These are phyloP conservation scores for Trichoderma endophyticum DNA, from an alignment of 2,329 filamentous ascomycete genomes.

Conservation along the genomic window DNA sequence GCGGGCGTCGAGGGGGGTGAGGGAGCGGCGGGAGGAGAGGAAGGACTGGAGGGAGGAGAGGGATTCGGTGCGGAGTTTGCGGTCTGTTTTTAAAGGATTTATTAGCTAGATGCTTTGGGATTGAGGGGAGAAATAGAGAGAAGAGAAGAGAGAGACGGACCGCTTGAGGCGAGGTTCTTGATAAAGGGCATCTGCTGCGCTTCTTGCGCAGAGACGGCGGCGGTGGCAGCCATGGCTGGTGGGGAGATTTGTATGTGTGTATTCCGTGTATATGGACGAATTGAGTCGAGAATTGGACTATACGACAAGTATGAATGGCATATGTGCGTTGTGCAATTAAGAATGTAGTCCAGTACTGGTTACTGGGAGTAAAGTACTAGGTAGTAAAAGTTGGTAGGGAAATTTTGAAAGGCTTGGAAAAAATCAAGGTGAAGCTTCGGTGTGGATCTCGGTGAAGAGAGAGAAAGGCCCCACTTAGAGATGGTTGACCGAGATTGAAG, in stretches of 20 bases:
- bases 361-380: not conserved
- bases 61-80: constrained; percentile 72
- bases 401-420: constrained; percentile 13
- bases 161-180: constrained; percentile 78
- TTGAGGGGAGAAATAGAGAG: no score
- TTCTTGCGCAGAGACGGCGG: constrained; percentile 38
- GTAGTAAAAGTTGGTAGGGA: not conserved
- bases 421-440: constrained; percentile 23
- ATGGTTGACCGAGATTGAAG: not conserved
- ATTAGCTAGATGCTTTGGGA: no score
- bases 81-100: no score
- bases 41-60: constrained; percentile 74
- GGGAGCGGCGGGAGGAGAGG: constrained; percentile 59
- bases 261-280: not conserved
- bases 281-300: not conserved
- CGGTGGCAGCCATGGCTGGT: constrained; percentile 16
- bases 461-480: not conserved
- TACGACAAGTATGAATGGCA: not conserved
- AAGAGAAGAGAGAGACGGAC: constrained; percentile 47
- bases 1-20: constrained; percentile 68
- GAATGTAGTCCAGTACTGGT: not conserved
- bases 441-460: not conserved
- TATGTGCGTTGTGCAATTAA: not conserved
- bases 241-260: not conserved
- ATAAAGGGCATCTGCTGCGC: constrained; percentile 68